Evolutionary conservation across 768 basidiomycete species (phyloP).

Genomic region (Mycena venus): DNA sequence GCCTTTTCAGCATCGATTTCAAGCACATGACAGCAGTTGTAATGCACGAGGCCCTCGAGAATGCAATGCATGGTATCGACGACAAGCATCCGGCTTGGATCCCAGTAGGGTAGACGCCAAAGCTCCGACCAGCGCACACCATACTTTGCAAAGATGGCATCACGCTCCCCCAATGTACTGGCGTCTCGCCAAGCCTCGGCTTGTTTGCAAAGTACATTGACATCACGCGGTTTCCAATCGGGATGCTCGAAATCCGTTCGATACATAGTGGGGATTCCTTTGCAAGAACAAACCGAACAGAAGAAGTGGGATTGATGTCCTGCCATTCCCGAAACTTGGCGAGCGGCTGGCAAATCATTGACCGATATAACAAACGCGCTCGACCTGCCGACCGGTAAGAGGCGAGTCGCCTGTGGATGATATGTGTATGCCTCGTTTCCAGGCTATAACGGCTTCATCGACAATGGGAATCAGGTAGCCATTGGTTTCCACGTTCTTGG

Average conservation of each 20-base stretch:
- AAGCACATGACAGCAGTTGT: conserved; percentile 32
- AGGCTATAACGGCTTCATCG: conserved; percentile 32
- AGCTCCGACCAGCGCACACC: conserved; percentile 42
- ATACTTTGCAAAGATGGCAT: conserved; percentile 23
- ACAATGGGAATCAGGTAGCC: conserved; percentile 41
- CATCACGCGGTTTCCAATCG: conserved; percentile 15
- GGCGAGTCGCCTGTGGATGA: conserved; percentile 10
- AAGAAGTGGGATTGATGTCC: conserved; percentile 29
- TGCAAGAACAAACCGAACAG: conserved; percentile 42
- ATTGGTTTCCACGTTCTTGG: conserved; percentile 36
- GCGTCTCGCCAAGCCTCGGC: conserved; percentile 31
- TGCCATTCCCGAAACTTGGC: conserved; percentile 38
- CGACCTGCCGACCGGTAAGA: not conserved
- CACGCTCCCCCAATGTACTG: conserved; percentile 18
- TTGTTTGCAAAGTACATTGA: not conserved
- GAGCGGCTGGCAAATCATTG: conserved; percentile 44
- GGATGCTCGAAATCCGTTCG: conserved; percentile 19
- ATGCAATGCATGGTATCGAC: conserved; percentile 49
- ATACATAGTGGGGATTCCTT: conserved; percentile 6
- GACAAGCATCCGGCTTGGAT: conserved; percentile 38
- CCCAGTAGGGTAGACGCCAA: conserved; percentile 43
- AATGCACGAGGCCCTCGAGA: conserved; percentile 35
- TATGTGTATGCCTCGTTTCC: conserved; percentile 25
- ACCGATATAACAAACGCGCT: conserved; percentile 27
- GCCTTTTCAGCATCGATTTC: conserved; percentile 18